Conservation (phyloP, 768 basidiomycete genomes). For the Leccinellum rugosiceps region DNA sequence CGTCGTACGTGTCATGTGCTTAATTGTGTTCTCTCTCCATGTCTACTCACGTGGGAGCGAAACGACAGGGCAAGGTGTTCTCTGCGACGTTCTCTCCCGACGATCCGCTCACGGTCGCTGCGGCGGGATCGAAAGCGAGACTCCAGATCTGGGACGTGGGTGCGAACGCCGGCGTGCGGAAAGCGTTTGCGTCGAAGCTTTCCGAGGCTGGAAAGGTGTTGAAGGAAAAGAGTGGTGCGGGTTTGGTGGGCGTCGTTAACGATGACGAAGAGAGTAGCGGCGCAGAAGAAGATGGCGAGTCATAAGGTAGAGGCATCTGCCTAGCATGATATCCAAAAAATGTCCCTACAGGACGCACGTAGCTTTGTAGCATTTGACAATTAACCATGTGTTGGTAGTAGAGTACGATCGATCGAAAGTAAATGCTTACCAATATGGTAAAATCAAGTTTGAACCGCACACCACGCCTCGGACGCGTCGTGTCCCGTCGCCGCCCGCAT, state of each 20-base stretch:
- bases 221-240: conserved; percentile 61
- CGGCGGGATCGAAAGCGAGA: conserved; percentile 91
- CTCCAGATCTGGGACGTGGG: conserved; percentile 96
- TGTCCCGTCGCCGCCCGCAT: no score
- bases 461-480: no score
- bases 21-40: neutral
- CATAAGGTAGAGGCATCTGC: conserved; percentile 3
- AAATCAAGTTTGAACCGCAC: no score
- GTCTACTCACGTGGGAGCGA: neutral
- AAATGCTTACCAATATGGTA: no score
- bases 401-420: no score
- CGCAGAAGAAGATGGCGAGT: conserved; percentile 37
- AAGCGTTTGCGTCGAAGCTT: conserved; percentile 79
- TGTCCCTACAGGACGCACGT: neutral
- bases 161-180: conserved; percentile 76
- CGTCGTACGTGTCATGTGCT: conserved; percentile 53
- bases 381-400: no score
- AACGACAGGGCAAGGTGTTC: conserved; percentile 88
- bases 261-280: conserved; percentile 69
- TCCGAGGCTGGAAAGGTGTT: conserved; percentile 65
- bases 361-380: no score
- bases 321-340: neutral
- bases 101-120: conserved; percentile 89
- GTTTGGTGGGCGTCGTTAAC: conserved; percentile 63
- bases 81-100: conserved; percentile 90